Evolutionary conservation across 2,329 filamentous ascomycete species (phyloP).

Genomic region (Colletotrichum tropicicola): DNA sequence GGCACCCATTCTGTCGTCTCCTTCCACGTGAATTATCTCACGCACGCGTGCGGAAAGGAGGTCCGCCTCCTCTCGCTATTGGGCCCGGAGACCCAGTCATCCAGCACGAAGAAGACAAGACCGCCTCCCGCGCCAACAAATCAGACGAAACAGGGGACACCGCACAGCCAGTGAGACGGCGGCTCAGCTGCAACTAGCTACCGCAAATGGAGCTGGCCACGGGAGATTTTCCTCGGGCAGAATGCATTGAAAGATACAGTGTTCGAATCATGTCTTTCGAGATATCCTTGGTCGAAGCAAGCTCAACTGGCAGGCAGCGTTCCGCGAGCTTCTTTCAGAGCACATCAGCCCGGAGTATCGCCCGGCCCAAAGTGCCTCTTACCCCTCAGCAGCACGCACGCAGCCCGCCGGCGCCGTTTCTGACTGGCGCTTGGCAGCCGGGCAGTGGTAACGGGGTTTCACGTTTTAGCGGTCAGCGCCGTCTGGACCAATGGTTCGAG

Average conservation of each 20-base stretch:
- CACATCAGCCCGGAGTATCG: background rate
- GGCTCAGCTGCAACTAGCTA: conserved; percentile 12
- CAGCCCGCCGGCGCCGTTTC: background rate
- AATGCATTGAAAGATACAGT: conserved; percentile 7
- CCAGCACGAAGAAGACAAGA: conserved; percentile 7
- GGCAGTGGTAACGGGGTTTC: conserved; percentile 25
- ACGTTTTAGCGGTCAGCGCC: conserved; percentile 30
- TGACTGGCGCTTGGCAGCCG: conserved; percentile 23
- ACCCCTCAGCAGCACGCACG: conserved; percentile 11
- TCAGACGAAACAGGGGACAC: conserved; percentile 24
- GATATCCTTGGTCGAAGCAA: conserved; percentile 14
- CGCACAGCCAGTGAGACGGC: conserved; percentile 10
- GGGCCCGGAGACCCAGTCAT: conserved; percentile 2
- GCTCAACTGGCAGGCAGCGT: background rate
- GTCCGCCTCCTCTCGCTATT: background rate
- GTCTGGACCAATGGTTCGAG: conserved; percentile 24
- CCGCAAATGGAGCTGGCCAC: conserved; percentile 1
- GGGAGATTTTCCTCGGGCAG: conserved; percentile 5
- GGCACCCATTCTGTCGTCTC: background rate
- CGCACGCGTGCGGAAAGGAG: background rate
- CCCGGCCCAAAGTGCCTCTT: background rate
- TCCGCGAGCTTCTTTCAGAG: background rate
- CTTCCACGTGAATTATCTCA: conserved; percentile 17
- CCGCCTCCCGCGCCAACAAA: conserved; percentile 23
- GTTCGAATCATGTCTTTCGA: conserved; percentile 21